These are phyloP conservation scores for Penicillium sp. DNA, from an alignment of 2,329 filamentous ascomycete genomes.

Conservation along the genomic window DNA sequence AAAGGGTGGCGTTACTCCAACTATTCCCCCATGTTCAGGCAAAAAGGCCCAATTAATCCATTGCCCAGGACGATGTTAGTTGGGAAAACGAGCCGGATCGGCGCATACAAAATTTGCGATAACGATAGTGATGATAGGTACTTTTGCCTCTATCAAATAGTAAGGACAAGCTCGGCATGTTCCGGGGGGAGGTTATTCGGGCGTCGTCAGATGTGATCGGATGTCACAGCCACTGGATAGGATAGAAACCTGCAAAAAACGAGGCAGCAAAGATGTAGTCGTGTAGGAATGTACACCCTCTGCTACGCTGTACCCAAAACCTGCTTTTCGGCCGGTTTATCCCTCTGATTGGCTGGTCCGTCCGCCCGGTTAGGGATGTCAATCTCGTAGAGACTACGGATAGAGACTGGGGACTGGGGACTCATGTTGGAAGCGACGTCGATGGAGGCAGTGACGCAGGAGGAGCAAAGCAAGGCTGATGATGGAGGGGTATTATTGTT, in stretches of 20 bases:
- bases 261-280: conserved; percentile 11
- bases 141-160: background rate
- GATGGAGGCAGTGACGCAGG: background rate
- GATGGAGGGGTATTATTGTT: background rate
- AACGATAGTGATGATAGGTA: background rate
- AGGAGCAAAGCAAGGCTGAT: background rate
- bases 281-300: too few species aligned
- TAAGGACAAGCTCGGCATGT: background rate
- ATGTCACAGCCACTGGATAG: conserved; percentile 2
- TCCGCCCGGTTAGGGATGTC: conserved; percentile 26
- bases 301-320: conserved; percentile 24
- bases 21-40: background rate
- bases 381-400: conserved; percentile 11
- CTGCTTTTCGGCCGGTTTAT: conserved; percentile 26
- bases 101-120: background rate
- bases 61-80: background rate
- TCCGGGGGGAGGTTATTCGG: background rate
- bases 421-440: conserved; percentile 4
- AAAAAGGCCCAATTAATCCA: background rate
- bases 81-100: background rate
- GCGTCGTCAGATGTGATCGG: background rate
- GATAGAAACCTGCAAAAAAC: background rate
- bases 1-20: background rate
- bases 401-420: background rate
- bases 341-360: conserved; percentile 31